Conservation (phyloP, 164 flowering plant species). For the Magnolia kwangsiensis region DNA sequence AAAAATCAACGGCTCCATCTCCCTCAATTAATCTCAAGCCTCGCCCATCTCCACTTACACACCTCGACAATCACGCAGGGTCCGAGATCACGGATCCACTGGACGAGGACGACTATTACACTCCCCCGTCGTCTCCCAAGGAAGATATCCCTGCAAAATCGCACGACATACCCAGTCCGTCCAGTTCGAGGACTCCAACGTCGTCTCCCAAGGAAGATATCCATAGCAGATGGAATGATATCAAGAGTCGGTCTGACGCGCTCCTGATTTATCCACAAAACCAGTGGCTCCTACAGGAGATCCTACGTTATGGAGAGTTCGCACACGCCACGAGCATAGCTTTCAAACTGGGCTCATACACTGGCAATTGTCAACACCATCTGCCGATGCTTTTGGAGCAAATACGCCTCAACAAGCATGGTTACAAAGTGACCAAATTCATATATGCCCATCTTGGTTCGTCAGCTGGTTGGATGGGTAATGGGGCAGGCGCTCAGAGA, state of each 20-base stretch:
- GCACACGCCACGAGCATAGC: conserved; percentile 46
- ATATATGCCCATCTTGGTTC: conserved; percentile 56
- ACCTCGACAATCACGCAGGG: no score
- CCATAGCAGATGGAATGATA: conserved; percentile 40
- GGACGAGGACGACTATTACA: no score
- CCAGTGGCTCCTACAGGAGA: conserved; percentile 50
- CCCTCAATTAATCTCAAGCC: neutral
- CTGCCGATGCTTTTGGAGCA: conserved; percentile 32
- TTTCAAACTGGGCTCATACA: conserved; percentile 43
- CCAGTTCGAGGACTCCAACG: conserved; percentile 41
- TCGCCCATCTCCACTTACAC: no score
- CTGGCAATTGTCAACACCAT: conserved; percentile 54
- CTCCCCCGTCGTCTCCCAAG: conserved; percentile 32
- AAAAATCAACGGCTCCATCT: neutral
- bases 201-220: conserved; percentile 23
- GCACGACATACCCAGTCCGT: conserved; percentile 45
- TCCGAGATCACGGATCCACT: neutral
- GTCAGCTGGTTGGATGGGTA: conserved; percentile 49
- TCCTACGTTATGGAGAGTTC: conserved; percentile 53
- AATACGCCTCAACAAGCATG: conserved; percentile 30
- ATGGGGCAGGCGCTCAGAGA: conserved; percentile 41
- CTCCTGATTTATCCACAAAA: conserved; percentile 49
- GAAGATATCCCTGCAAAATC: conserved; percentile 43
- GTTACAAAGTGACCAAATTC: conserved; percentile 50
- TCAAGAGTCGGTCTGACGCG: conserved; percentile 42